Base-by-base conservation (phyloP, 345 rosid genomes). In the Luvunga scandens region DNA sequence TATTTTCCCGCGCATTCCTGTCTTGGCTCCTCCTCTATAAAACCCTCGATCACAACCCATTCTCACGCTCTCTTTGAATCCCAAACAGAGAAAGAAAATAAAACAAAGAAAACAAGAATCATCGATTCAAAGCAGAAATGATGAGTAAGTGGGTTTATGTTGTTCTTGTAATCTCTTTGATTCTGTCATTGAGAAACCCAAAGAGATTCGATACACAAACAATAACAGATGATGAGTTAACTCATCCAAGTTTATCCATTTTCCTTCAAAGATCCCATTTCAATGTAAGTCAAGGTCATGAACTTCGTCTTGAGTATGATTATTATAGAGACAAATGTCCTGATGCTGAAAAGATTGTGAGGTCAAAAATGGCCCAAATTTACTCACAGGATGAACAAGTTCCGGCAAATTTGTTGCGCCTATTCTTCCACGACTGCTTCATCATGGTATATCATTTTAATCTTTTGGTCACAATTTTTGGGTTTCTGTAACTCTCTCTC, bases 361-460 rank as follows among this genome's bases (percentile, higher is more conserved):
- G 84, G 31, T 69, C 61, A 10, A 62, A 62, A 6, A 75, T 88
- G 84, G 50, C 82, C 53, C 4, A n/a, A 28, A 42, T 86, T 31
- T 81, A 80, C 80, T 61, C 80, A 0, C 64, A 79, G 39, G 79
- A 81, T 30, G 70, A 71, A 4, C 78, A 69, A 7, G 81, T 83
- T 50, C 57, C 84, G 22, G 69, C 86, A n/a, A 81, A 55, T 74
- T 72, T 85, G 9, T 82, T 87, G 68, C 75, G 87, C 30, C 81
- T 87, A 61, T 30, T 82, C 34, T 87, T 87, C 86, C 88, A 83
- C 50, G 90, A 88, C 31, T 88, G 86, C 83, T 85, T 88, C 83
- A 82, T 82, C 53, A 63, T 63, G 85, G 85, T 87, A 74, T 34
- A 22, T 27, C 30, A 13, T 10, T 16, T 28, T 27, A 27, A 14